Evolutionary conservation across 176 grass and related monocot genomes (phyloP), one percentile per base, ranked within the genome.

Genomic region (Bonia amplexicaulis): DNA sequence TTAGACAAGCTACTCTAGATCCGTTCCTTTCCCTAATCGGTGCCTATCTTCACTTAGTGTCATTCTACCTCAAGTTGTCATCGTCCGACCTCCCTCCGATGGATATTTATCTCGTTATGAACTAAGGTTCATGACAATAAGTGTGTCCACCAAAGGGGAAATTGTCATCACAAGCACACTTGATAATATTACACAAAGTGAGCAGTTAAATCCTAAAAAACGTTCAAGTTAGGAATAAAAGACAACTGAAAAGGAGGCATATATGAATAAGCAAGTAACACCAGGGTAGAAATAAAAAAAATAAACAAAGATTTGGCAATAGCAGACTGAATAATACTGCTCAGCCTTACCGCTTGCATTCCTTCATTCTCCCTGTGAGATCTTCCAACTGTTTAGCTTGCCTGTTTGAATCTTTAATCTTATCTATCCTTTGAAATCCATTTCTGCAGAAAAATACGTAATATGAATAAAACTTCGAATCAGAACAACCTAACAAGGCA

Each of bases 351-450:
- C 89, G 87, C 66, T 98, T 95, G 70, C 93, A 98, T 76, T 98
- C 90, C 88, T 87, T 95, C 96, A 98, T 98, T 88, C 94, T 98
- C 54, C 78, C 96, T 42, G 96, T 98, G 57, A 98, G 96, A 80
- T 95, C 93, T 71, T 98, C 96, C 81, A 98, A 79, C 78, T 95
- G 91, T 63, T 93, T 93, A 87, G 93, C 84, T 85, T 98, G 96
- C 78, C 96, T 90, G 82, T 83, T 98, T 78, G 93, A 72, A 85
- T 98, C 96, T 88, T 93, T 98, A 76, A 98, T 93, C 88, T 98
- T 98, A 69, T 95, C 93, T 90, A 98, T 84, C 91, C 94, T 98
- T 88, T 95, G 96, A 81, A 98, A 98, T 81, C 96, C 96, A 92
- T 98, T 91, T 91, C 96, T 98, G 91, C 45, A 89, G 12, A 68